Conservation (phyloP, 495 filamentous ascomycete species). For the Trichoderma erinaceum region DNA sequence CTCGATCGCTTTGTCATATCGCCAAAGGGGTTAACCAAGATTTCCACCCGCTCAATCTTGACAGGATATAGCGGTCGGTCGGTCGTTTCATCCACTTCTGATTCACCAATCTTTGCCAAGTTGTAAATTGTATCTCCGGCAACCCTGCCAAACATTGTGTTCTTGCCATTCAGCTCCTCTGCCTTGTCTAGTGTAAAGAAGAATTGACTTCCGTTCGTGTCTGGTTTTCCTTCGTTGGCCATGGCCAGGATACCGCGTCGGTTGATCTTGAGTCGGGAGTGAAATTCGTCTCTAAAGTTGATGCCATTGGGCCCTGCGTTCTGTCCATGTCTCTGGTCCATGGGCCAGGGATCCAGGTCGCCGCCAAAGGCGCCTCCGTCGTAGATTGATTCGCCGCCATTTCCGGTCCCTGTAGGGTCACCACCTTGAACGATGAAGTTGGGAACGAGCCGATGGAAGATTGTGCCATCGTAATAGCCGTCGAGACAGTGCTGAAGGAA, state of each 20-base stretch:
- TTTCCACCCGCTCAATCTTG: constrained; percentile 70
- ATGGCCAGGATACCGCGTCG: constrained; percentile 86
- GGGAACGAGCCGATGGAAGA: constrained; percentile 88
- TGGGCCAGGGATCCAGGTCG: constrained; percentile 53
- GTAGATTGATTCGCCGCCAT: constrained; percentile 87
- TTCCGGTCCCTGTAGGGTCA: constrained; percentile 75
- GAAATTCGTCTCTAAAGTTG: constrained; percentile 82
- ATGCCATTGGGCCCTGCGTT: constrained; percentile 49
- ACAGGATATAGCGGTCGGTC: constrained; percentile 85
- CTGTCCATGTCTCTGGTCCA: constrained; percentile 53
- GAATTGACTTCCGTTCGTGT: constrained; percentile 91
- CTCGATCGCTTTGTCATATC: constrained; percentile 72
- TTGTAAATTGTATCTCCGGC: constrained; percentile 95
- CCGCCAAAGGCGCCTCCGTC: constrained; percentile 72
- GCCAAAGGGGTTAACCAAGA: constrained; percentile 84
- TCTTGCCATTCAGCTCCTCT: constrained; percentile 77
- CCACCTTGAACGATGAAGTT: constrained; percentile 93
- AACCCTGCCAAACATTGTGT: constrained; percentile 89
- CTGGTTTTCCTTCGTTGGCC: constrained; percentile 70
- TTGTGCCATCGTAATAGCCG: constrained; percentile 85
- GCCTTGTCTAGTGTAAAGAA: constrained; percentile 85
- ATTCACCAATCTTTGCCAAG: constrained; percentile 83
- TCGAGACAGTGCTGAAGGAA: constrained; percentile 94
- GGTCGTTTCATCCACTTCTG: constrained; percentile 69
- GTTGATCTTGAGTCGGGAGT: constrained; percentile 88